These are phyloP conservation scores for Myrmaecium sp. DNA, from an alignment of 2,329 filamentous ascomycete genomes.

Conservation along the genomic window DNA sequence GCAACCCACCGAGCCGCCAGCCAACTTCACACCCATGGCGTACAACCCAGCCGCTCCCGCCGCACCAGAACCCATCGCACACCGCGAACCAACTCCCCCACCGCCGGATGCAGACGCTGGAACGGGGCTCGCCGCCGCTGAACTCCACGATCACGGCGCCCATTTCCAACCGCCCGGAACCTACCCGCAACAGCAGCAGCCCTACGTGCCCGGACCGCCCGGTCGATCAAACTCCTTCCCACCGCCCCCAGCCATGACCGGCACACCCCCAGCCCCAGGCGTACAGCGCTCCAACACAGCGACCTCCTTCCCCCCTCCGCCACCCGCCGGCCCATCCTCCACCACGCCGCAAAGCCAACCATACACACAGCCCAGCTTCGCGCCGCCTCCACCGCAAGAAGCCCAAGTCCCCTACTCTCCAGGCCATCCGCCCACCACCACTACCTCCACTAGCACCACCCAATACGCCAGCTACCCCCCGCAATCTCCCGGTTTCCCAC, in stretches of 20 bases:
- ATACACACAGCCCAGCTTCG: slow-evolving; percentile 17
- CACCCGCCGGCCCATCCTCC: slow-evolving; percentile 6
- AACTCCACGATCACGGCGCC: slow-evolving; percentile 20
- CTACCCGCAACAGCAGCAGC: slow-evolving; percentile 15
- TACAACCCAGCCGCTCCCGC: slow-evolving; percentile 69
- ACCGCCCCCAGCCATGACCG: slow-evolving; percentile 7
- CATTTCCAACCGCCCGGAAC: slow-evolving; percentile 14
- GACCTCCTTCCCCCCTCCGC: slow-evolving; percentile 17
- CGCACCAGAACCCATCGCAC: slow-evolving; percentile 52
- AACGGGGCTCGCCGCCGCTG: slow-evolving; percentile 24
- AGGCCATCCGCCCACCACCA: slow-evolving; percentile 8
- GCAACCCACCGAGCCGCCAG: slow-evolving; percentile 14
- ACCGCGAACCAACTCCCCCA: slow-evolving; percentile 66
- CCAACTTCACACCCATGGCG: slow-evolving; percentile 45
- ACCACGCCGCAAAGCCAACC: slow-evolving; percentile 10
- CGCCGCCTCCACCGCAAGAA: slow-evolving; percentile 16
- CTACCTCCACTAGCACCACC: slow-evolving; percentile 14
- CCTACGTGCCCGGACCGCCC: slow-evolving; percentile 27
- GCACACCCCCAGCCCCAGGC: slow-evolving; percentile 10
- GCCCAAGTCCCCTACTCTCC: slow-evolving; percentile 10
- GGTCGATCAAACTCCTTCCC: slow-evolving; percentile 18
- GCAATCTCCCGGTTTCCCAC: slow-evolving; percentile 13
- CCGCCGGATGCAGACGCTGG: slow-evolving; percentile 45
- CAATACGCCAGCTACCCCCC: slow-evolving; percentile 7
- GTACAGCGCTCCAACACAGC: slow-evolving; percentile 18